Evolutionary conservation across 129 eudicot species (phyloP).

Genomic region (Calendula officinalis): DNA sequence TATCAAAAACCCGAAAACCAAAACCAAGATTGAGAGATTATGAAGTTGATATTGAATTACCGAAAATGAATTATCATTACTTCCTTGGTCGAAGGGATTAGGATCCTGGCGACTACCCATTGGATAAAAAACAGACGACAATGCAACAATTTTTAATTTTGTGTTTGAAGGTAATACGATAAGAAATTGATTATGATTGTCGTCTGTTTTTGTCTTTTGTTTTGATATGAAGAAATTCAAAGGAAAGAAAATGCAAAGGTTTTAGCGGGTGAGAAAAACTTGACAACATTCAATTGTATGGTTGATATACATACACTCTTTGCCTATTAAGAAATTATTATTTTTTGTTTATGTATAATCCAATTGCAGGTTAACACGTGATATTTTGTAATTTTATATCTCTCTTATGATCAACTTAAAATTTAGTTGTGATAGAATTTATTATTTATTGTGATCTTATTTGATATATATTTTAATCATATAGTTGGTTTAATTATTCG

Average conservation of each 20-base stretch:
- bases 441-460: too few relatives aligned
- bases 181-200: constrained; percentile 25
- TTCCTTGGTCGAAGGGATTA: constrained; percentile 26
- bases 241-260: constrained; percentile 24
- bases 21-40: neutral
- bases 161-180: constrained; percentile 9
- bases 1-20: too few relatives aligned
- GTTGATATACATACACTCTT: constrained; percentile 12
- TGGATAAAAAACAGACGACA: constrained; percentile 9
- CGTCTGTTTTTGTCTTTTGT: neutral
- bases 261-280: constrained; percentile 33
- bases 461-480: too few relatives aligned
- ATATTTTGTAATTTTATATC: too few relatives aligned
- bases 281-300: constrained; percentile 19
- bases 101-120: constrained; percentile 28
- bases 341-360: too few relatives aligned
- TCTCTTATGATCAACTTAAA: too few relatives aligned
- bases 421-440: too few relatives aligned
- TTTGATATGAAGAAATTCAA: constrained; percentile 10
- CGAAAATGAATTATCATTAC: constrained; percentile 26
- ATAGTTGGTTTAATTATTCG: too few relatives aligned
- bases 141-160: constrained; percentile 3
- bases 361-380: too few relatives aligned
- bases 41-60: constrained; percentile 10
- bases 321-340: constrained; percentile 6